Percentiles rank a stretch among this genome's conserved stretches.
These are phyloP conservation scores for Quercus alba DNA, from an alignment of 306 rosid species.

Conservation along the genomic window DNA sequence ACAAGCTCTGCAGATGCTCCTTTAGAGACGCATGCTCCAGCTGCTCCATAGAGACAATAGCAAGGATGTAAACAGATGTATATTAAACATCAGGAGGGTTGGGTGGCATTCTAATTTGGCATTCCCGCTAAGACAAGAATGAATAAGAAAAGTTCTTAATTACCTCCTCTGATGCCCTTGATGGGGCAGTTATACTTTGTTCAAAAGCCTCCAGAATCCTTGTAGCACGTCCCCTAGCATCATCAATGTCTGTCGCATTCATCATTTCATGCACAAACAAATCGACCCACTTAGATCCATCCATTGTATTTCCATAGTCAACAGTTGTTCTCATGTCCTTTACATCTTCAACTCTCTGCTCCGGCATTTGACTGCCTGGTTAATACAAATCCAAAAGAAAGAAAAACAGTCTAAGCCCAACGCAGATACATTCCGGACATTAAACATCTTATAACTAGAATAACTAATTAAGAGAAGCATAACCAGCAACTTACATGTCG, in stretches of 20 bases:
- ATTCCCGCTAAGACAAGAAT: background rate
- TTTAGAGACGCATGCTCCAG: constrained; percentile 24
- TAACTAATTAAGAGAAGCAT: background rate
- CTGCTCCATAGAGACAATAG: constrained; percentile 18
- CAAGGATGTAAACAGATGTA: background rate
- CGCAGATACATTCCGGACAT: background rate
- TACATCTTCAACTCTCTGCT: constrained; percentile 21
- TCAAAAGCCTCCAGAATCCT: constrained; percentile 39
- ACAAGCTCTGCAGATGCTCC: constrained; percentile 33
- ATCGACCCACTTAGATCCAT: constrained; percentile 37
- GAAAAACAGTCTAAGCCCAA: constrained; percentile 1
- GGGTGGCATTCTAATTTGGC: background rate
- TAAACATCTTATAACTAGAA: background rate
- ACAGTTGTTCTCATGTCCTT: background rate
- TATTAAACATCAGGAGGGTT: background rate
- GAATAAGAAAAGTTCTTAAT: background rate
- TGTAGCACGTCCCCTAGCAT: constrained; percentile 33
- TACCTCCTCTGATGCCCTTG: constrained; percentile 32
- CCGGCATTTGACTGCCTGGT: constrained; percentile 29
- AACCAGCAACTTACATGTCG: constrained; percentile 17
- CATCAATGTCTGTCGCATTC: constrained; percentile 26
- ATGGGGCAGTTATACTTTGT: constrained; percentile 15
- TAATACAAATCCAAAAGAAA: background rate
- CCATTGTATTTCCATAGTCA: background rate
- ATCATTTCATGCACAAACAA: constrained; percentile 41